phyloP scores from a whole-genome alignment of 2,329 filamentous ascomycete genomes.

The Ophiostoma tasmaniense region DNA sequence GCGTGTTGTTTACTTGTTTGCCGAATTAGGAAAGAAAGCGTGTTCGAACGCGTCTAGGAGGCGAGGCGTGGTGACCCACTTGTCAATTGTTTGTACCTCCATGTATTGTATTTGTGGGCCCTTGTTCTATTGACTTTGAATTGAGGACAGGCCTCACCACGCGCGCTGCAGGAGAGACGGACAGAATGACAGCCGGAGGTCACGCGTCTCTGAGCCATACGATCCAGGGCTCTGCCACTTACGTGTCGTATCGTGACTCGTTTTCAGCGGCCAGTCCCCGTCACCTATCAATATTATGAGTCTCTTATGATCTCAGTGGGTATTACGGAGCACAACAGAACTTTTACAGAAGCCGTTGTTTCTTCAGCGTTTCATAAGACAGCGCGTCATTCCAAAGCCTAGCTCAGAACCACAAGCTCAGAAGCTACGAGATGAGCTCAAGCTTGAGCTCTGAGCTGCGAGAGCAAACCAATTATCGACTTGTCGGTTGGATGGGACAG shows the following conservation, averaged over 20 bases:
- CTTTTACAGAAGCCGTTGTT: conserved; percentile 10
- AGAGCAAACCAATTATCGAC: not conserved
- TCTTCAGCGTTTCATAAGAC: conserved; percentile 15
- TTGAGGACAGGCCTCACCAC: not conserved
- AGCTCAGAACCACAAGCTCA: not conserved
- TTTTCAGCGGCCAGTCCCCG: not conserved
- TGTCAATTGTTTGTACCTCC: not conserved
- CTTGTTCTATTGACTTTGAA: not conserved
- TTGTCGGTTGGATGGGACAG: not conserved
- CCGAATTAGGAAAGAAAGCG: conserved; percentile 20
- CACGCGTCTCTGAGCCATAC: conserved; percentile 2
- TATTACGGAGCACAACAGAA: conserved; percentile 4
- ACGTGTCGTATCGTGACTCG: not conserved
- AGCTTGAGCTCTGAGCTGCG: not conserved
- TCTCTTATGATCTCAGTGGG: not conserved
- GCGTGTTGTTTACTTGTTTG: conserved; percentile 23
- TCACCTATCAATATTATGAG: not conserved
- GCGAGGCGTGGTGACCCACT: conserved; percentile 6
- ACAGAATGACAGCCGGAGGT: not conserved
- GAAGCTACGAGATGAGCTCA: not conserved
- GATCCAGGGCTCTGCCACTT: not conserved
- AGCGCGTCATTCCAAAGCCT: conserved; percentile 10
- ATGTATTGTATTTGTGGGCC: not conserved
- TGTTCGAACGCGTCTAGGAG: conserved; percentile 21
- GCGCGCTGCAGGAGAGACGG: not conserved